Evolutionary conservation across 768 basidiomycete genomes (phyloP).

Genomic region (Suillus variegatus): DNA sequence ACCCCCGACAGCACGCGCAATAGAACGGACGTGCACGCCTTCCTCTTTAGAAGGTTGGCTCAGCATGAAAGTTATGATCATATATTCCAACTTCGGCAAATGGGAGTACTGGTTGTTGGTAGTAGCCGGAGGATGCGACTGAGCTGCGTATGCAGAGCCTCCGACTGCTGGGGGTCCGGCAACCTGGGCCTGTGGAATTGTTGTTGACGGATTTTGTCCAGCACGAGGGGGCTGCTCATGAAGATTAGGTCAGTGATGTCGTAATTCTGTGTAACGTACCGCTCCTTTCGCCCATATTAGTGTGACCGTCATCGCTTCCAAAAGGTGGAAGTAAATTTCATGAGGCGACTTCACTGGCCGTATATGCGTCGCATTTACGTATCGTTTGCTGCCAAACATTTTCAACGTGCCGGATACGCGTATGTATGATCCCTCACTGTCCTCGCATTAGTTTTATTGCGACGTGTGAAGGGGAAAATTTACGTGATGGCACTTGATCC

Average conservation of each 20-base stretch:
- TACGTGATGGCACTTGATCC: background rate
- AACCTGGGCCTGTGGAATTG: slow-evolving; percentile 7
- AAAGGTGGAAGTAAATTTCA: slow-evolving; percentile 80
- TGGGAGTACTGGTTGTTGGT: slow-evolving; percentile 50
- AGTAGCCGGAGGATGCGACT: slow-evolving; percentile 27
- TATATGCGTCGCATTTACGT: slow-evolving; percentile 79
- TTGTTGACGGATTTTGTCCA: slow-evolving; percentile 26
- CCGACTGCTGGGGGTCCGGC: slow-evolving; percentile 10
- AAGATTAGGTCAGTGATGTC: background rate
- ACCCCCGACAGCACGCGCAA: slow-evolving; percentile 64
- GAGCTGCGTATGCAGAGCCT: slow-evolving; percentile 46
- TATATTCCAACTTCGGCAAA: slow-evolving; percentile 58
- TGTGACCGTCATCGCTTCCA: slow-evolving; percentile 73
- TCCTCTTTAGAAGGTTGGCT: slow-evolving; percentile 49
- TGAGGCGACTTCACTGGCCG: slow-evolving; percentile 66
- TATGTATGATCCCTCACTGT: slow-evolving; percentile 75
- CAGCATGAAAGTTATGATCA: slow-evolving; percentile 68
- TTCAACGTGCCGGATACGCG: slow-evolving; percentile 83
- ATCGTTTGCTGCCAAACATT: slow-evolving; percentile 76
- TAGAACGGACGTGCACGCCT: slow-evolving; percentile 73
- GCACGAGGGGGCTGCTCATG: slow-evolving; percentile 34
- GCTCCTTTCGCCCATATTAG: slow-evolving; percentile 67
- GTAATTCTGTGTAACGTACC: slow-evolving; percentile 39
- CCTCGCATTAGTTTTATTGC: background rate
- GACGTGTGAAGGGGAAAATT: background rate